Percentiles rank a stretch among this genome's conserved stretches.
phyloP scores from a whole-genome alignment of 169 alveolate genomes.

The Cystoisospora suis region DNA sequence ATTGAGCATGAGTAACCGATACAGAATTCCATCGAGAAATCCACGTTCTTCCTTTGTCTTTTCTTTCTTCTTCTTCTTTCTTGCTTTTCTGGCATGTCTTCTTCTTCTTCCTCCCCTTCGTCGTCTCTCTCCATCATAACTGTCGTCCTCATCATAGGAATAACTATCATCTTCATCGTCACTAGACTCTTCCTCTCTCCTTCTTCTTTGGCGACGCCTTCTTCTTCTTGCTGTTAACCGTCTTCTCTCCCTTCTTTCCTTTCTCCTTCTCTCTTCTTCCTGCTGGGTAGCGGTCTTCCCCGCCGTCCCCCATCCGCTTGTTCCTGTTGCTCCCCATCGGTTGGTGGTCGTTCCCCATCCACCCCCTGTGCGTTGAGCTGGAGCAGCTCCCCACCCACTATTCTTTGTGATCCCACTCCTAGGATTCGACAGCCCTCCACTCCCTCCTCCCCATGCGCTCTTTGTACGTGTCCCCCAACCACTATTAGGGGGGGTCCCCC shows the following conservation, averaged over 20 bases:
- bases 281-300: background rate
- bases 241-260: background rate
- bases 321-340: background rate
- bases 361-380: too few relatives aligned
- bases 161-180: background rate
- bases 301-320: background rate
- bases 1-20: conserved; percentile 4
- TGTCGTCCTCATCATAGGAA: background rate
- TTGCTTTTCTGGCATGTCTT: background rate
- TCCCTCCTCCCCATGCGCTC: too few relatives aligned
- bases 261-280: background rate
- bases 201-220: background rate
- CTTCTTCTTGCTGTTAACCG: background rate
- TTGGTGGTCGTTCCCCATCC: background rate
- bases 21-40: conserved; percentile 4
- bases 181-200: background rate
- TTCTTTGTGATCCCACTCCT: too few relatives aligned
- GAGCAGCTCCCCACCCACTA: too few relatives aligned
- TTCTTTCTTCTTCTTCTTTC: background rate
- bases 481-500: too few relatives aligned
- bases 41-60: background rate
- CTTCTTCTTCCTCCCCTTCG: background rate
- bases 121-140: background rate
- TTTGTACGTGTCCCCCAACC: too few relatives aligned
- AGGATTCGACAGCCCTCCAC: too few relatives aligned